These are phyloP conservation scores for Coccomyxa sp. DNA, from an alignment of 139 green algal species.

Conservation along the genomic window DNA sequence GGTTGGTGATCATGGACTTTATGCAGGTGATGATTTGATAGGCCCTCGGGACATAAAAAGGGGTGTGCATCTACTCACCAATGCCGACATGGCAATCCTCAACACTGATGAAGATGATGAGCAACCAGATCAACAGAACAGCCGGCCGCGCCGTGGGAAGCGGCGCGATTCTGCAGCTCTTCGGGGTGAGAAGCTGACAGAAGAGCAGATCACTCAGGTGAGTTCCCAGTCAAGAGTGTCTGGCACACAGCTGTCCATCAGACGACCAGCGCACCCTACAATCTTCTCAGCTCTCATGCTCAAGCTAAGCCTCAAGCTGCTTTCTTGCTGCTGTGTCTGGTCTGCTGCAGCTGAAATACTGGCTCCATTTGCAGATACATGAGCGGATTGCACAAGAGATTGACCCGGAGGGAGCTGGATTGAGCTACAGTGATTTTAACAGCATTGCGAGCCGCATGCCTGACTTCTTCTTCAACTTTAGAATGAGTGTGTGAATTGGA, in stretches of 20 bases:
- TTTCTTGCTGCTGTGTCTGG: not conserved
- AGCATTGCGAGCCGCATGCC: constrained; percentile 26
- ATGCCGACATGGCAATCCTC: constrained; percentile 13
- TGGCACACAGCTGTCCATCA: not conserved
- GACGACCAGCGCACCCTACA: not conserved
- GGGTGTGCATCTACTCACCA: constrained; percentile 20
- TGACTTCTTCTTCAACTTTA: constrained; percentile 31
- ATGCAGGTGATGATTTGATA: constrained; percentile 24
- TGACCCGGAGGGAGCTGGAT: constrained; percentile 21
- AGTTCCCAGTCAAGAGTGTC: not conserved
- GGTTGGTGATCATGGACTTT: not conserved
- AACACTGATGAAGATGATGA: constrained; percentile 7
- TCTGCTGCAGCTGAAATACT: too few species aligned
- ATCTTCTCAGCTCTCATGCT: not conserved
- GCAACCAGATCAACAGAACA: not conserved
- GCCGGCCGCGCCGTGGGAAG: not conserved
- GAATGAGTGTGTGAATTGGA: constrained; percentile 19
- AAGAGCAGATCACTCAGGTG: constrained; percentile 22
- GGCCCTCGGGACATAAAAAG: constrained; percentile 21
- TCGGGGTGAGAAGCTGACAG: constrained; percentile 7
- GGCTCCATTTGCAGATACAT: constrained; percentile 13
- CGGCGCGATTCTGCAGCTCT: not conserved
- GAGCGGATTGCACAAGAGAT: constrained; percentile 27
- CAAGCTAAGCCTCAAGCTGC: not conserved
- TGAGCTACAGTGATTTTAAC: constrained; percentile 28